Conservation (phyloP, 805 yeast genomes). For the Yamadazyma olivae region DNA sequence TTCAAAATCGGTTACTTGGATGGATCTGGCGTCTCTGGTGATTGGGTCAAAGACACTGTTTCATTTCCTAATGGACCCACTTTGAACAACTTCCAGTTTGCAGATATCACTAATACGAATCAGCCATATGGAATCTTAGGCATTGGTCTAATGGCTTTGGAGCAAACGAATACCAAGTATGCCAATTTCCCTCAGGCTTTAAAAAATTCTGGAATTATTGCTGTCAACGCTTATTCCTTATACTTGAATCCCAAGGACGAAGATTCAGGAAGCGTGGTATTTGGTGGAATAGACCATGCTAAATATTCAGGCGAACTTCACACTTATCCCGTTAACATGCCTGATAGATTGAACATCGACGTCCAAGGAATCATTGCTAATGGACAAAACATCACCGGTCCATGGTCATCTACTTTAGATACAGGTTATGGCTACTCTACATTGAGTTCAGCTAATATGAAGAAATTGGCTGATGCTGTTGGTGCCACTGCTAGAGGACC, state of each 20-base stretch:
- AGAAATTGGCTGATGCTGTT: conserved; percentile 32
- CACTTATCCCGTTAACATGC: conserved; percentile 17
- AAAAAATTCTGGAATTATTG: conserved; percentile 30
- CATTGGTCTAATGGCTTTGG: conserved; percentile 13
- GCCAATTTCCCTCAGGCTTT: conserved; percentile 32
- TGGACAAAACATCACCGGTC: conserved; percentile 7
- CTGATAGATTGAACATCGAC: conserved; percentile 43
- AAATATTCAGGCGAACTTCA: conserved; percentile 21
- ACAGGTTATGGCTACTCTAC: conserved; percentile 37
- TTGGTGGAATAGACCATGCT: conserved; percentile 30
- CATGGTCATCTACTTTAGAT: conserved; percentile 17
- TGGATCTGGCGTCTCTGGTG: conserved; percentile 35
- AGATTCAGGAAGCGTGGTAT: conserved; percentile 23
- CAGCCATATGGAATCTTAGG: conserved; percentile 16
- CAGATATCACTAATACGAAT: conserved; percentile 9
- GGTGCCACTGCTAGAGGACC: no score
- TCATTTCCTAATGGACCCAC: conserved; percentile 5
- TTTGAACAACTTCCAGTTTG: conserved; percentile 10
- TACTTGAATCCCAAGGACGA: conserved; percentile 24
- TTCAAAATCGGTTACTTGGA: conserved; percentile 49
- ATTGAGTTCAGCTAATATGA: conserved; percentile 34
- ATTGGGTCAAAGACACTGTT: conserved; percentile 14
- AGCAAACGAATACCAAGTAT: conserved; percentile 15
- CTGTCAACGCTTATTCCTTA: conserved; percentile 34
- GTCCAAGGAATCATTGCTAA: conserved; percentile 33